Percentiles rank a stretch among this genome's conserved stretches.
These are phyloP conservation scores for Fusarium begoniae DNA, from an alignment of 2,329 filamentous ascomycete species.

Conservation along the genomic window DNA sequence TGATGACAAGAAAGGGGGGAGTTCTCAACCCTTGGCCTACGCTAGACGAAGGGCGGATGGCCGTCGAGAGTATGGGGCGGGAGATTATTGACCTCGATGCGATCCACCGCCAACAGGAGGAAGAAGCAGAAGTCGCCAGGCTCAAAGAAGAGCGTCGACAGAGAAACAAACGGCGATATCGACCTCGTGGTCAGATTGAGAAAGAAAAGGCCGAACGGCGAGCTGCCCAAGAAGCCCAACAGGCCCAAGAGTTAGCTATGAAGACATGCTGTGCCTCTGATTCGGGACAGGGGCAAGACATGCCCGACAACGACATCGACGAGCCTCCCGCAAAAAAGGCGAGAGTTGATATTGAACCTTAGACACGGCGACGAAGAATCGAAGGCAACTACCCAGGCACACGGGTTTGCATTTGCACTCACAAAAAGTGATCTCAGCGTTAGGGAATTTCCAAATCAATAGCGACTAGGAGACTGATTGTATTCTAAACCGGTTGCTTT, in stretches of 20 bases:
- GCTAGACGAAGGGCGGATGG: constrained; percentile 27
- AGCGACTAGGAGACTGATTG: not conserved
- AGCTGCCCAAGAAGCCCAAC: constrained; percentile 11
- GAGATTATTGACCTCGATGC: constrained; percentile 24
- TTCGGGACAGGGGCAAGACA: not conserved
- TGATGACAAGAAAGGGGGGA: constrained; percentile 37
- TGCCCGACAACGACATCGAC: not conserved
- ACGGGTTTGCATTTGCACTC: not conserved
- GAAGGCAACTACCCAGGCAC: not conserved
- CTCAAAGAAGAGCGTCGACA: constrained; percentile 32
- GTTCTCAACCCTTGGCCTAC: constrained; percentile 22
- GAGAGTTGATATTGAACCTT: not conserved
- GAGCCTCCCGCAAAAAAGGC: not conserved
- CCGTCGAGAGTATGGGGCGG: constrained; percentile 31
- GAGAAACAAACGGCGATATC: constrained; percentile 39
- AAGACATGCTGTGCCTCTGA: not conserved
- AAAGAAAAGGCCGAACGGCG: constrained; percentile 27
- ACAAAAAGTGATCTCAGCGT: not conserved
- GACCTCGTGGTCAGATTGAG: constrained; percentile 29
- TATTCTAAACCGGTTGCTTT: not conserved
- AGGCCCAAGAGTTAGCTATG: not conserved
- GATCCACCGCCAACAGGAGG: constrained; percentile 20
- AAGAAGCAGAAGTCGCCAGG: constrained; percentile 21
- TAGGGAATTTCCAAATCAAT: not conserved
- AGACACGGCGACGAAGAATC: not conserved